Percentiles rank a stretch among this genome's conserved stretches.
phyloP scores from a whole-genome alignment of 768 basidiomycete genomes.

The Lactarius hatsudake region DNA sequence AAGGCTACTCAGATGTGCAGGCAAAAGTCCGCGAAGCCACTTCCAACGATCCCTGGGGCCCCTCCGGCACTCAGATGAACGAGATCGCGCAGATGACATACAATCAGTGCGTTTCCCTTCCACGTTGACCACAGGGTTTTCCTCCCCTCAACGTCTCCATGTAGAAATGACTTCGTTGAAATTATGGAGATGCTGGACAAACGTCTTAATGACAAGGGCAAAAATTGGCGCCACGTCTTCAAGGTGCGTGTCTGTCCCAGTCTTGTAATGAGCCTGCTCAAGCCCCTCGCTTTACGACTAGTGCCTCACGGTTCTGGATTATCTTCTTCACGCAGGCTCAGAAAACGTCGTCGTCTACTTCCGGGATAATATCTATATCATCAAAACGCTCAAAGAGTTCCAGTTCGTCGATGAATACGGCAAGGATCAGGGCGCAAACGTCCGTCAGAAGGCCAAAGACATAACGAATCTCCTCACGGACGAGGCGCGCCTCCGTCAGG shows the following conservation, averaged over 20 bases:
- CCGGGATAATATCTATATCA: slow-evolving; percentile 92
- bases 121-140: background rate
- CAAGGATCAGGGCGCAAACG: slow-evolving; percentile 98
- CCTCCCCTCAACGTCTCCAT: background rate
- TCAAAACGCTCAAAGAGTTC: slow-evolving; percentile 99
- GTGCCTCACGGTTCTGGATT: slow-evolving; percentile 93
- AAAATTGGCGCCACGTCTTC: slow-evolving; percentile 99
- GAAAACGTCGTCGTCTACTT: slow-evolving; percentile 99
- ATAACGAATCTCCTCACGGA: slow-evolving; percentile 93
- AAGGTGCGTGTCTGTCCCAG: slow-evolving; percentile 54
- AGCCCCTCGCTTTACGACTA: slow-evolving; percentile 32
- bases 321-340: slow-evolving; percentile 91
- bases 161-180: slow-evolving; percentile 92
- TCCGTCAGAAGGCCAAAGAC: slow-evolving; percentile 95
- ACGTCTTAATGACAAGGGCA: slow-evolving; percentile 96
- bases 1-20: slow-evolving; percentile 93
- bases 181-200: slow-evolving; percentile 99
- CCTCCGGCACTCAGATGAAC: slow-evolving; percentile 98
- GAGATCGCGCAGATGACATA: slow-evolving; percentile 96
- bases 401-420: slow-evolving; percentile 93
- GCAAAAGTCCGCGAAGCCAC: slow-evolving; percentile 96
- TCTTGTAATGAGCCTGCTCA: slow-evolving; percentile 2
- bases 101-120: slow-evolving; percentile 71
- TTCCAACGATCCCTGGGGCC: slow-evolving; percentile 97
- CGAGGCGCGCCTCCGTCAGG: slow-evolving; percentile 78